Conservation (phyloP, 352 stramenopile genomes). For the Phytophthora colocasiae region DNA sequence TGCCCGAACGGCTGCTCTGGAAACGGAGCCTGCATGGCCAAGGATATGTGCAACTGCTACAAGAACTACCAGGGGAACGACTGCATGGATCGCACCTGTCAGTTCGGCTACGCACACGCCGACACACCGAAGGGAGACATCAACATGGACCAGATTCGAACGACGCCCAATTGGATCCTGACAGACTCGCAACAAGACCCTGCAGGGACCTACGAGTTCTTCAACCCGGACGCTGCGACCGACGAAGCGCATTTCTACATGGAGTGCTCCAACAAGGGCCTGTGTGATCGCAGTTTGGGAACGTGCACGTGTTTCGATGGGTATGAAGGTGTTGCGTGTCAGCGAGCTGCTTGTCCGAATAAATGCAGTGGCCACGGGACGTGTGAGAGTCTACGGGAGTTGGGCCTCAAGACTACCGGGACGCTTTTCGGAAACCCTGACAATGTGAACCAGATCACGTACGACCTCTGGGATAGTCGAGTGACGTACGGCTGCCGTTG, state of each 20-base stretch:
- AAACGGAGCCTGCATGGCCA: conserved; percentile 81
- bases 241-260: conserved; percentile 91
- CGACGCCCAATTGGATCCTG: conserved; percentile 56
- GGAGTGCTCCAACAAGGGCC: conserved; percentile 94
- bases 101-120: conserved; percentile 88
- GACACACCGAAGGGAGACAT: conserved; percentile 95
- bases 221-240: conserved; percentile 47
- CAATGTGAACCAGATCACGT: conserved; percentile 29
- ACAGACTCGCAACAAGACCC: conserved; percentile 77
- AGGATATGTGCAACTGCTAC: conserved; percentile 88
- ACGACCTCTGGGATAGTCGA: conserved; percentile 87
- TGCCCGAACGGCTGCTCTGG: conserved; percentile 86
- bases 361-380: conserved; percentile 77
- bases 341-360: conserved; percentile 74
- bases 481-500: conserved; percentile 89
- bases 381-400: conserved; percentile 72
- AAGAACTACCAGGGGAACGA: conserved; percentile 88
- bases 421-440: conserved; percentile 49
- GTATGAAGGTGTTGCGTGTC: conserved; percentile 90
- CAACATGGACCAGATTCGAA: conserved; percentile 75
- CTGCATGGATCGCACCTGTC: conserved; percentile 84
- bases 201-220: conserved; percentile 76
- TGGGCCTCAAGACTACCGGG: conserved; percentile 55
- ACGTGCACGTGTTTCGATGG: conserved; percentile 91
- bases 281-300: conserved; percentile 88